Evolutionary conservation across 2,329 filamentous ascomycete genomes (phyloP).

Genomic region (Zasmidium cellare): DNA sequence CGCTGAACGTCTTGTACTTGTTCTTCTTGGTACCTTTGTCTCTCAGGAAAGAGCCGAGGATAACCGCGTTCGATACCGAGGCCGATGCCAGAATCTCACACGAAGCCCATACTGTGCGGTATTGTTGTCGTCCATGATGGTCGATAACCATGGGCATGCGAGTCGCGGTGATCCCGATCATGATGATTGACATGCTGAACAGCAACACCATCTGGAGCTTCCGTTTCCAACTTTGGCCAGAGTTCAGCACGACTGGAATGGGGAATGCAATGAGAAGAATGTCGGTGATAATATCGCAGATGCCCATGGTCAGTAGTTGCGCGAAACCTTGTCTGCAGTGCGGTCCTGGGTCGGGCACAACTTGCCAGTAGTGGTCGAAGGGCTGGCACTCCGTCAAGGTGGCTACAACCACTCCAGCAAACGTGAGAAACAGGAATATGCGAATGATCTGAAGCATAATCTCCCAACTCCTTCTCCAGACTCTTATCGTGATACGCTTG

Average conservation of each 20-base stretch:
- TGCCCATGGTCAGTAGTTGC: constrained; percentile 87
- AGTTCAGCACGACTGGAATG: constrained; percentile 80
- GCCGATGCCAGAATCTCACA: constrained; percentile 88
- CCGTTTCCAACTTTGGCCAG: constrained; percentile 71
- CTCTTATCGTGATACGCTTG: constrained; percentile 76
- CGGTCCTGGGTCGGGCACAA: constrained; percentile 74
- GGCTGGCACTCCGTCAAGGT: constrained; percentile 78
- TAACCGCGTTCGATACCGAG: constrained; percentile 80
- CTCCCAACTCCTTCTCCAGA: constrained; percentile 78
- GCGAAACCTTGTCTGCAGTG: constrained; percentile 83
- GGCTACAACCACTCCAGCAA: constrained; percentile 76
- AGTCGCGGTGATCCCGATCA: constrained; percentile 77
- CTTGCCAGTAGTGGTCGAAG: constrained; percentile 59
- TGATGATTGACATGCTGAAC: constrained; percentile 79
- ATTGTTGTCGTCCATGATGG: constrained; percentile 73
- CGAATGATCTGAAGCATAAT: constrained; percentile 70
- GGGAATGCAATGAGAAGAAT: constrained; percentile 84
- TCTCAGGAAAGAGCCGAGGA: constrained; percentile 88
- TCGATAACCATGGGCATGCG: constrained; percentile 77
- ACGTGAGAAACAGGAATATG: constrained; percentile 74
- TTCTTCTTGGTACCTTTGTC: constrained; percentile 88
- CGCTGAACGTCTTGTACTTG: constrained; percentile 67
- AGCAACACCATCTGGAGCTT: constrained; percentile 78
- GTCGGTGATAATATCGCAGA: constrained; percentile 85
- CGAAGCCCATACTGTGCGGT: constrained; percentile 84